Evolutionary conservation across 345 rosid species (phyloP), one percentile per base, ranked within the genome.

Genomic region (Orychophragmus violaceus): DNA sequence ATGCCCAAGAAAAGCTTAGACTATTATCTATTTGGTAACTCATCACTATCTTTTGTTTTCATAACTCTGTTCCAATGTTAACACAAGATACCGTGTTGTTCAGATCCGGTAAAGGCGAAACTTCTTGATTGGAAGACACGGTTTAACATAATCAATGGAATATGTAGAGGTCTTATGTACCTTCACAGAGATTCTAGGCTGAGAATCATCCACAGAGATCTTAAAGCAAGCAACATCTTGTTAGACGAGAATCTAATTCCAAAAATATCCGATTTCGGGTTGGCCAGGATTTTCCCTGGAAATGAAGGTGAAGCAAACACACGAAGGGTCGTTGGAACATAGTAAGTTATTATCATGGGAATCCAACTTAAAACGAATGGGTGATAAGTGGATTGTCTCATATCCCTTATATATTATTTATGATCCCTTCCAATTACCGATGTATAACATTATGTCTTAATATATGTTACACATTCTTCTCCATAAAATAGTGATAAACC

Each of bases 201-300:
- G 42, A 56, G 42, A 32, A 56, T 56, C 42, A 56, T 56, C 1
- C 52, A 46, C 52, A 46, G 52, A 46, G 52, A 46, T 46, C 8
- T 46, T 21, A 46, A 46, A 46, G 61, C 42, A 17, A 56, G 61
- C 44, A 56, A 56, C 42, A 56, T 56, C n/a, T 17, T 54, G 59
- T 77, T 84, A 45, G 88, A 84, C 53, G 76, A 84, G 67, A 70
- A 74, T 50, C 44, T 80, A 39, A 75, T 78, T 35, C 83, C 86
- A 1, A 84, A 72, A 30, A 82, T 84, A 55, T 82, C 75, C 13
- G 84, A 78, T 62, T 84, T 84, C n/a, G 86, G 80, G 41, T 60
- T 73, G 72, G 89, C 86, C 0, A 75, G 71, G 64, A 78, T 82
- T 37, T 82, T 80, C 45, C 62, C 74, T 1, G 74, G 46, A 37